A percentile compares a stretch with the other conserved stretches of the same genome.
Conservation (phyloP, 495 filamentous ascomycete genomes). For the Pseudoneurospora amorphoporcata region DNA sequence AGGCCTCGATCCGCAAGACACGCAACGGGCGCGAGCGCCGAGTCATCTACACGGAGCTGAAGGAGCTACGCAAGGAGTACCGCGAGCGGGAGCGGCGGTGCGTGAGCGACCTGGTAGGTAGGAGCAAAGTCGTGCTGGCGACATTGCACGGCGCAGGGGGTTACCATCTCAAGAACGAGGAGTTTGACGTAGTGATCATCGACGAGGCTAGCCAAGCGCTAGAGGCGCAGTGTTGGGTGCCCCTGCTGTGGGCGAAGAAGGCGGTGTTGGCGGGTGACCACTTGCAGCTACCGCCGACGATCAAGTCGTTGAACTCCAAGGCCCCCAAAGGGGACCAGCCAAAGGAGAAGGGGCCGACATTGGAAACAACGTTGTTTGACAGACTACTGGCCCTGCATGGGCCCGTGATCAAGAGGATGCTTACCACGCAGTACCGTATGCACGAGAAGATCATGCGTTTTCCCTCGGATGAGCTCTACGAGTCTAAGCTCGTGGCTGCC, state of each 20-base stretch:
- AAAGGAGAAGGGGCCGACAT: conserved; percentile 36
- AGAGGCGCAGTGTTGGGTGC: conserved; percentile 97
- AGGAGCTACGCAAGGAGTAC: conserved; percentile 79
- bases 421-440: conserved; percentile 99
- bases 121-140: conserved; percentile 79
- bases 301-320: conserved; percentile 68
- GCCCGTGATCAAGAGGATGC: conserved; percentile 74
- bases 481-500: conserved; percentile 65
- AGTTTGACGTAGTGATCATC: conserved; percentile 90
- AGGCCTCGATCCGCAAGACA: conserved; percentile 80
- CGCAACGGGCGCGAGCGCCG: conserved; percentile 67
- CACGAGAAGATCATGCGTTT: conserved; percentile 92
- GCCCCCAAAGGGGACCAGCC: conserved; percentile 10
- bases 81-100: conserved; percentile 74
- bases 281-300: conserved; percentile 85
- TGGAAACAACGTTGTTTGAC: conserved; percentile 88
- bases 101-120: conserved; percentile 59
- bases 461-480: conserved; percentile 83
- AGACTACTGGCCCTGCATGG: conserved; percentile 77
- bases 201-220: conserved; percentile 95
- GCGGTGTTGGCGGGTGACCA: conserved; percentile 90
- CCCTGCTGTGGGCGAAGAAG: conserved; percentile 69
- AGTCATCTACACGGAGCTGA: conserved; percentile 76
- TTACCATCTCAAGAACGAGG: conserved; percentile 64
- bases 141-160: conserved; percentile 91